Base-by-base conservation (phyloP, 306 rosid genomes). In the cucumber (Cucumis sativus) region DNA sequence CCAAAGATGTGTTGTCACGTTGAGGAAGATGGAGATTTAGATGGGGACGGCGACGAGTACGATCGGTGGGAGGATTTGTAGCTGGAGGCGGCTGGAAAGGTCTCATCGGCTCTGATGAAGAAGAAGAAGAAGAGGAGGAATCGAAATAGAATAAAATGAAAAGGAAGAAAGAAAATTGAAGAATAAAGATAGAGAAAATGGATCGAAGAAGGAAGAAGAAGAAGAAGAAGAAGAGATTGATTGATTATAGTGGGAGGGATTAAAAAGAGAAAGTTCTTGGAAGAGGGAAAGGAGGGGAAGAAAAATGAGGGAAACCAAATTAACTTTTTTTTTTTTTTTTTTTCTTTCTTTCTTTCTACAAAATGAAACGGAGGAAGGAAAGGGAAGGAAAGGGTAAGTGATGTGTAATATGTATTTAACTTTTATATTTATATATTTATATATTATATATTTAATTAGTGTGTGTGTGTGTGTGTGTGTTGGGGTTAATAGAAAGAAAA, bases 1-100 rank as follows among this genome's bases (percentile, higher is more conserved):
- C 95, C 15, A 87, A 58, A 0, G 85, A 16, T 0, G 85, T 18
- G 6, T 71, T 71, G 82, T 91, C 98, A 0, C 99, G 86, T 79
- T 80, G 86, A 0, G 98, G 96, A 6, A 92, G 79, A 5, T 96
- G 97, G 0, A 92, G 79, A 61, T 91, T 83, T 4, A 96, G 86
- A 83, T 96, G 88, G 0, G 11, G 84, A 2, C 92, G 93, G 3
- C 97, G 92, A 5, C 67, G 80, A 2, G 80, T 79, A 51, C 71
- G 68, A n/a, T 66, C 47, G 40, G 57, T 8, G 15, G 60, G 4
- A 18, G 75, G 10, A 59, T 66, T 63, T 6, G 84, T 21, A 6
- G 78, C 79, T 2, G 83, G 87, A 68, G 89, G 91, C 15, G 89
- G 80, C 56, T 81, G 97, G 76, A 18, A 71, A 20, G 96, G 89